phyloP scores from a whole-genome alignment of 2,329 filamentous ascomycete species.

The Calonectria hawksworthii region DNA sequence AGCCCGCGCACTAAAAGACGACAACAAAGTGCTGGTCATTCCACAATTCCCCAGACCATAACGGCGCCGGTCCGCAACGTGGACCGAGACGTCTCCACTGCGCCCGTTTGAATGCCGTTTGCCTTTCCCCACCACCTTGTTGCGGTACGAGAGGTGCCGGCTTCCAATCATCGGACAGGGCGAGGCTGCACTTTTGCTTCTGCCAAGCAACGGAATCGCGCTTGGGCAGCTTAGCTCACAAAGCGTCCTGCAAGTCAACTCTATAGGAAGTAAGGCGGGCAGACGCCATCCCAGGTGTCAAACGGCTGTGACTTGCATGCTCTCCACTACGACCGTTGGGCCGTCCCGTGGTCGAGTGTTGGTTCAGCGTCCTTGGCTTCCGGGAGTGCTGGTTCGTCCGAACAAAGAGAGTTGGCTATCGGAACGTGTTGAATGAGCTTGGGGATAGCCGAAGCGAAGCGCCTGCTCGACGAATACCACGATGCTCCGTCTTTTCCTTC shows the following conservation, averaged over 20 bases:
- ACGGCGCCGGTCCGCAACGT: background rate
- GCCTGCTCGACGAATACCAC: background rate
- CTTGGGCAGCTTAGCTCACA: background rate
- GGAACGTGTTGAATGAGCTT: background rate
- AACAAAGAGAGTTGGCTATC: background rate
- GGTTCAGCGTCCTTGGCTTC: background rate
- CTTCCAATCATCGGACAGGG: background rate
- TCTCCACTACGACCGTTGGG: constrained; percentile 3
- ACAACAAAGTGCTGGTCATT: background rate
- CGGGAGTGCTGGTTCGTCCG: background rate
- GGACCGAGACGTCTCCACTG: background rate
- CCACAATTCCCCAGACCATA: constrained; percentile 2
- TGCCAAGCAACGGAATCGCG: background rate
- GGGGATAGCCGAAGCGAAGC: background rate
- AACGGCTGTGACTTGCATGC: constrained; percentile 6
- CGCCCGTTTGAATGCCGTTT: background rate
- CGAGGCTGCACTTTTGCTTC: background rate
- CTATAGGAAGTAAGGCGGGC: background rate
- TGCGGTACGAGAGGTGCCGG: background rate
- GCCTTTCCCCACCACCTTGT: background rate
- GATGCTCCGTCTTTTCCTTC: background rate
- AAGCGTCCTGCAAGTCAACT: background rate
- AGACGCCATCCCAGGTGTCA: constrained; percentile 2
- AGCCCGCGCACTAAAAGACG: background rate
- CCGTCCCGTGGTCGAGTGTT: background rate